Percentiles rank a stretch among this genome's conserved stretches.
phyloP scores from a whole-genome alignment of 2,329 filamentous ascomycete genomes.

The Tolypocladium tundrense region DNA sequence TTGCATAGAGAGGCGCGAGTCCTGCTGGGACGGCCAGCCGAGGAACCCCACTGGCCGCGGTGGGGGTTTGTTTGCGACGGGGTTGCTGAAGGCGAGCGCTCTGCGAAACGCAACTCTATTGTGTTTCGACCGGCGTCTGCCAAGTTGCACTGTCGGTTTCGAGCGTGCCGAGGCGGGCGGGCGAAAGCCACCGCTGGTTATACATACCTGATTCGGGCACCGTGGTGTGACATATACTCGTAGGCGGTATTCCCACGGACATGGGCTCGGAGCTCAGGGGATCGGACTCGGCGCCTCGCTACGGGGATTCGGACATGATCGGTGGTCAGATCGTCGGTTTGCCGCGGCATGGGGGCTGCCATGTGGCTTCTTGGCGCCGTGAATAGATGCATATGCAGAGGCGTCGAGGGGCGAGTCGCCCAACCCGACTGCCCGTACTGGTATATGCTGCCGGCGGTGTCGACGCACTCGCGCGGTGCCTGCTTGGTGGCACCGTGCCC shows the following conservation, averaged over 20 bases:
- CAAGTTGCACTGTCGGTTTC: no score
- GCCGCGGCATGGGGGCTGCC: background rate
- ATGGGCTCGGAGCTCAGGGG: background rate
- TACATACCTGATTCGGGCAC: background rate
- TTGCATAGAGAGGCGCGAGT: background rate
- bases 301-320: background rate
- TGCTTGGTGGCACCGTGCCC: background rate
- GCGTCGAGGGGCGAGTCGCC: no score
- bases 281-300: background rate
- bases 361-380: background rate
- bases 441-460: background rate
- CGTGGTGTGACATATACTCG: background rate
- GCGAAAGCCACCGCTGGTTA: background rate
- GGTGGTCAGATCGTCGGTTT: background rate
- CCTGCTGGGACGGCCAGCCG: background rate
- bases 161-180: background rate
- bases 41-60: background rate
- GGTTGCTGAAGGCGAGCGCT: background rate
- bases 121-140: background rate
- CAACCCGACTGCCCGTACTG: background rate
- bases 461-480: background rate
- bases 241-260: background rate
- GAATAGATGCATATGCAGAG: background rate
- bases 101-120: background rate
- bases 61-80: background rate